Evolutionary conservation across 2,329 filamentous ascomycete species (phyloP), one percentile per base, ranked within the genome.

Genomic region (Dryadomyces quercivorus): DNA sequence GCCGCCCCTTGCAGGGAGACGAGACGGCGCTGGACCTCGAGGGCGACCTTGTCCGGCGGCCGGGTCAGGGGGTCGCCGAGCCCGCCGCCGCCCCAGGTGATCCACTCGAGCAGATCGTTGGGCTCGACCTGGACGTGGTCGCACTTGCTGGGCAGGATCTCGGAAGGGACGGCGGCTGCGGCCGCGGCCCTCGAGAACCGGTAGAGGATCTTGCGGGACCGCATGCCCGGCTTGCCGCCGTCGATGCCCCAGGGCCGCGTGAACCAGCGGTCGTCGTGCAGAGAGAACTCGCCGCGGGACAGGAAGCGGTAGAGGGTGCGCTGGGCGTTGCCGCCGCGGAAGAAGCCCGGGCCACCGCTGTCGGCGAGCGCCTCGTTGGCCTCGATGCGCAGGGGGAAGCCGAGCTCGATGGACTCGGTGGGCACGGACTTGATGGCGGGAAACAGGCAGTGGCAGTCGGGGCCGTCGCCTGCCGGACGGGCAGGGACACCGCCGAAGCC

Each of bases 381-480:
- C 57, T 76, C 73, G 53, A 76, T 69, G 18, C 72, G 67, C 12
- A 75, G 65, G 2, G 72, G 73, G 58, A 71, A 75, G 54, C 74
- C 72, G 4, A 75, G 61, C 57, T 75, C 73, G 47, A 73, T 71
- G 50, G 67, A 72, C 60, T 76, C 74, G 0, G 71, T 72, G 0
- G 73, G 73, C 26, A 75, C 73, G 1, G 69, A 72, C 57, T 75
- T 76, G 63, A 76, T 75, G 1, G 72, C 71, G 0, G 74, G 73
- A 61, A 75, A 76, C 3, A 76, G 63, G 49, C 73, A 75, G 59
- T 76, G 73, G 55, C 73, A 75, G 58, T 76, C 72, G 1, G 69
- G 71, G 2, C 73, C 73, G 51, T 76, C 73, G 20, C 73, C 72
- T 6, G 70, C 68, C 1, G 70, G 70, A 0, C 73, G 67, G 0